Evolutionary conservation across 176 grass and related monocot species (phyloP).

Genomic region (Avena eriantha): DNA sequence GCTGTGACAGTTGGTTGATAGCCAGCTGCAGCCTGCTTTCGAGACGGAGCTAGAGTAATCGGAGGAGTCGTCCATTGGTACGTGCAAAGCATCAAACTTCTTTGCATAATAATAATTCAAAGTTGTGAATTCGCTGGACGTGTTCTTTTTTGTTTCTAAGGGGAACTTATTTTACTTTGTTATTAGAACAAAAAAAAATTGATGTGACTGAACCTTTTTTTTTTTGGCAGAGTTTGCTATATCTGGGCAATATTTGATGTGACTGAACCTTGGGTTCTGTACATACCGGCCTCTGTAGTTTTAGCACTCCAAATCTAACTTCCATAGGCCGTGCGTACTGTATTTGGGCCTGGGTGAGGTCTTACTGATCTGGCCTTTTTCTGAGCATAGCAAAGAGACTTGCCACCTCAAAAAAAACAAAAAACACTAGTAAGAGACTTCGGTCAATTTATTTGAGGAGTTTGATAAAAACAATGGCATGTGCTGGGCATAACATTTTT

Average conservation of each 20-base stretch:
- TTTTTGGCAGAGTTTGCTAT: too few species aligned
- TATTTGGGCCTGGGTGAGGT: not conserved
- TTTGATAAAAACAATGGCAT: too few species aligned
- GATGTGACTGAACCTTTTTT: too few species aligned
- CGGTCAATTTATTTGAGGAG: too few species aligned
- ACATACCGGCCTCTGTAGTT: too few species aligned
- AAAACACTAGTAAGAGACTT: too few species aligned
- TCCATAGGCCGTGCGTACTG: not conserved
- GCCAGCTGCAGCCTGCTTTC: conserved; percentile 16
- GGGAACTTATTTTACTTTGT: too few species aligned
- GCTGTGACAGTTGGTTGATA: not conserved
- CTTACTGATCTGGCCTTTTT: not conserved
- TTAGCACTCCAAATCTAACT: not conserved
- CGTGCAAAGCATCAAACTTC: not conserved
- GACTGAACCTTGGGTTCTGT: not conserved
- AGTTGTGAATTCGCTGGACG: too few species aligned
- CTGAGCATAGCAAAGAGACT: not conserved
- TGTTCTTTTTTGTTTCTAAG: not conserved
- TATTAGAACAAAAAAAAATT: too few species aligned
- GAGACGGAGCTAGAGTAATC: not conserved
- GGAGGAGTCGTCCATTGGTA: not conserved
- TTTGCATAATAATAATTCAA: not conserved
- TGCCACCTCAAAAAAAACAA: too few species aligned
- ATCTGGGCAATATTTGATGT: too few species aligned
- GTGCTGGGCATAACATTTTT: too few species aligned